A percentile compares a stretch with the other conserved stretches of the same genome.
Conservation (phyloP, 2,329 filamentous ascomycete species). For the Penicillium sp. region DNA sequence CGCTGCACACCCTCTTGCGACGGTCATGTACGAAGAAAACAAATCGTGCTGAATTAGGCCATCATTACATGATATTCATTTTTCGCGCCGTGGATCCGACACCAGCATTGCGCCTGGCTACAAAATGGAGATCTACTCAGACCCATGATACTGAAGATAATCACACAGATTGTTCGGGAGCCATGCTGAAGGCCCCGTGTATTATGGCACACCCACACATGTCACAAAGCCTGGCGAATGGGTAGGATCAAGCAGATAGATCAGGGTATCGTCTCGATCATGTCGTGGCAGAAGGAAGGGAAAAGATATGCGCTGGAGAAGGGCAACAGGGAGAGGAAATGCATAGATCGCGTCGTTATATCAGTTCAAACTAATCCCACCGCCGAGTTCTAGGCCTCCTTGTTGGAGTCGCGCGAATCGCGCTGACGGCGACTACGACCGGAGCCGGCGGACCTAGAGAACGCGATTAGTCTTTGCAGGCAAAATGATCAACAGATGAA, state of each 20-base stretch:
- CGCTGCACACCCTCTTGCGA: too few relatives aligned
- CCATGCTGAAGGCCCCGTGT: conserved; percentile 14
- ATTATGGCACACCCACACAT: conserved; percentile 17
- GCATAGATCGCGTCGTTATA: conserved; percentile 31
- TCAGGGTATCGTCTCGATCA: conserved; percentile 31
- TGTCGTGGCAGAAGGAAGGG: conserved; percentile 23
- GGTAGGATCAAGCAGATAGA: conserved; percentile 27
- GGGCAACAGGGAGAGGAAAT: conserved; percentile 25
- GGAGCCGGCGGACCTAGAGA: conserved; percentile 43
- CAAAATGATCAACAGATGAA: not conserved
- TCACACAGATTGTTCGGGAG: conserved; percentile 9
- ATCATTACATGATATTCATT: conserved; percentile 23
- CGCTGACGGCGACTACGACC: conserved; percentile 38
- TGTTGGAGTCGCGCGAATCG: conserved; percentile 25
- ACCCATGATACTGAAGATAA: not conserved
- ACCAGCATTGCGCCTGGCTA: conserved; percentile 9
- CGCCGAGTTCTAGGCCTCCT: conserved; percentile 29
- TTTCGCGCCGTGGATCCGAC: conserved; percentile 15
- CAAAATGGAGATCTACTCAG: conserved; percentile 10
- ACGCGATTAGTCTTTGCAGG: conserved; percentile 16
- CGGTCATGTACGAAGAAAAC: not conserved
- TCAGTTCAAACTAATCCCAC: conserved; percentile 21
- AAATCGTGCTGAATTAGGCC: conserved; percentile 14
- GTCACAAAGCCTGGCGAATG: conserved; percentile 14
- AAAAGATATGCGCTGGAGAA: conserved; percentile 18